Evolutionary conservation across 164 flowering plant genomes (phyloP), one percentile per base, ranked within the genome.

Genomic region (Sextonia rubra): DNA sequence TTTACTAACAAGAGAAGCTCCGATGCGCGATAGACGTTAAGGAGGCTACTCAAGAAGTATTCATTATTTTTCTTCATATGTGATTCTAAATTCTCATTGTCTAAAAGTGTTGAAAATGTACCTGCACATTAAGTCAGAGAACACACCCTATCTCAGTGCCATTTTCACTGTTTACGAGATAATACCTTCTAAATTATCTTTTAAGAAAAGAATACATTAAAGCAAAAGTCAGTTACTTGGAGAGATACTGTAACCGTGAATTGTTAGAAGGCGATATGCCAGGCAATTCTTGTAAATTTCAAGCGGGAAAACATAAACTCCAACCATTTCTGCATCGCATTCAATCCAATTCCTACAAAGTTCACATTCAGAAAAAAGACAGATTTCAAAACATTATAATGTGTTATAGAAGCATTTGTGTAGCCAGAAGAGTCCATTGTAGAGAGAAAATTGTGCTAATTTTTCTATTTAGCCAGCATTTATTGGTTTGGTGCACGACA

Each of bases 221-320:
- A 52, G n/a, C 7, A 52, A 52, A 52, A 52, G 20, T 52, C 14
- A 52, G 20, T 17, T 83, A 85, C 86, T 14, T 63, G 86, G 79
- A 7, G 78, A 78, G 22, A 83, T 63, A 12, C 22, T 52, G 66
- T 82, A 79, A 0, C 86, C 88, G 64, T 77, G 85, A 79, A 80
- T 77, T 47, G 85, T 70, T 3, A 83, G 69, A 9, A 85, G 83
- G 27, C 83, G 77, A 66, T 82, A 85, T 30, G 80, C 79, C 56
- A 85, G 58, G 17, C 84, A 77, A 66, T 79, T 84, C 71, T 82
- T 85, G 75, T 75, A 78, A 48, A 83, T 64, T 64, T 79, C 73
- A 64, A 64, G 44, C 18, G 37, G 4, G 9, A n/a, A 18, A 1
- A 17, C 1, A 14, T 27, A 27, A 24, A 11, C 7, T 27, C 22